Conservation (phyloP, 2,329 filamentous ascomycete species). For the Dendrostoma leiphaemia region DNA sequence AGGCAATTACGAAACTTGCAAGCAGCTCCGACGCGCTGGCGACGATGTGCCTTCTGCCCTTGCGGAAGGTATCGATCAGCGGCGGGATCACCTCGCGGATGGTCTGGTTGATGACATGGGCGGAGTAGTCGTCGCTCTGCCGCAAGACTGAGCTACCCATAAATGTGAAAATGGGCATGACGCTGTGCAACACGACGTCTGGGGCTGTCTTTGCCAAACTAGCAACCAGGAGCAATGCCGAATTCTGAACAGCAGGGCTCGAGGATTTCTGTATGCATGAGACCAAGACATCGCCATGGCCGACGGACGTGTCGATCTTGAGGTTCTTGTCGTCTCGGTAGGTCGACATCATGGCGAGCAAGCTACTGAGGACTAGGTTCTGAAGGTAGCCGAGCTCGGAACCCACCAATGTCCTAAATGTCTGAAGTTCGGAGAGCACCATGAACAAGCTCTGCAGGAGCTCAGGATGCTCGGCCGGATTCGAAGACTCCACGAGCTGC, state of each 20-base stretch:
- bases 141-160: constrained; percentile 90
- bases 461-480: constrained; percentile 71
- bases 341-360: constrained; percentile 79
- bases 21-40: constrained; percentile 84
- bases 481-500: constrained; percentile 81
- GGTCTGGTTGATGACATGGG: constrained; percentile 92
- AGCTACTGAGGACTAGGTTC: constrained; percentile 75
- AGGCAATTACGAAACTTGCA: constrained; percentile 94
- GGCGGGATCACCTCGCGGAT: constrained; percentile 93
- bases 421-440: constrained; percentile 81
- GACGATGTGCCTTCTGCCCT: constrained; percentile 74
- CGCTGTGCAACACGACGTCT: constrained; percentile 88
- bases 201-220: constrained; percentile 84
- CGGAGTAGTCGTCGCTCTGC: constrained; percentile 95
- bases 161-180: constrained; percentile 99
- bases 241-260: constrained; percentile 91
- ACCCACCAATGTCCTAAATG: constrained; percentile 75
- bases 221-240: constrained; percentile 83
- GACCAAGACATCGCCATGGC: constrained; percentile 87
- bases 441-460: constrained; percentile 79
- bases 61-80: constrained; percentile 79
- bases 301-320: constrained; percentile 72
- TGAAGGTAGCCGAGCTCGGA: constrained; percentile 91
- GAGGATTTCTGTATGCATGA: constrained; percentile 91
- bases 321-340: constrained; percentile 62